Conservation (phyloP, 2,329 filamentous ascomycete genomes). For the Fusarium continuum region DNA sequence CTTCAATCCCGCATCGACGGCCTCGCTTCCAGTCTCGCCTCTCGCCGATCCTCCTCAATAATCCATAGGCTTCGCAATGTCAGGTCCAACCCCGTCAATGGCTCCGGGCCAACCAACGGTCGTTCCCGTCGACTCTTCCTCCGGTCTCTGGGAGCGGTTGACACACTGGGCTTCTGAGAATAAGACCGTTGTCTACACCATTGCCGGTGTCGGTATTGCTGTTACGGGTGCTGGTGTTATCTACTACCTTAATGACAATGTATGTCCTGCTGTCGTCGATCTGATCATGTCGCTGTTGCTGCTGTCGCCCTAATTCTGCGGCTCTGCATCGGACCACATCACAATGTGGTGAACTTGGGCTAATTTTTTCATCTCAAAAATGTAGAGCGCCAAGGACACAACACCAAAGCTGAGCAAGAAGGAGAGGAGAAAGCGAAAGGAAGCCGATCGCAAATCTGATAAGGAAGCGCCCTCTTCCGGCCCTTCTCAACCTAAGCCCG, state of each 20-base stretch:
- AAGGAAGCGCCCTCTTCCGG: conserved; percentile 50
- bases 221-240: conserved; percentile 90
- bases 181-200: conserved; percentile 94
- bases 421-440: conserved; percentile 87
- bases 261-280: conserved; percentile 47
- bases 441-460: conserved; percentile 69
- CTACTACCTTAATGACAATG: conserved; percentile 80
- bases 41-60: conserved; percentile 36
- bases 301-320: conserved; percentile 3
- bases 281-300: conserved; percentile 8
- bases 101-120: conserved; percentile 56
- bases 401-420: conserved; percentile 86
- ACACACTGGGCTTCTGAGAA: conserved; percentile 94
- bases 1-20: conserved; percentile 41
- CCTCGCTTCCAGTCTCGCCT: conserved; percentile 40
- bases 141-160: conserved; percentile 87
- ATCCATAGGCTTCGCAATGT: conserved; percentile 49
- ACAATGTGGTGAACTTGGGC: conserved; percentile 12
- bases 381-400: conserved; percentile 58
- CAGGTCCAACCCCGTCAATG: conserved; percentile 59
- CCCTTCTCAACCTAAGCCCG: conserved; percentile 57
- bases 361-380: conserved; percentile 16
- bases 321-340: conserved; percentile 34
- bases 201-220: conserved; percentile 92
- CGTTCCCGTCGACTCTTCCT: conserved; percentile 64